phyloP scores from a whole-genome alignment of 1,284 basidiomycete species.

The Trametes versicolor region DNA sequence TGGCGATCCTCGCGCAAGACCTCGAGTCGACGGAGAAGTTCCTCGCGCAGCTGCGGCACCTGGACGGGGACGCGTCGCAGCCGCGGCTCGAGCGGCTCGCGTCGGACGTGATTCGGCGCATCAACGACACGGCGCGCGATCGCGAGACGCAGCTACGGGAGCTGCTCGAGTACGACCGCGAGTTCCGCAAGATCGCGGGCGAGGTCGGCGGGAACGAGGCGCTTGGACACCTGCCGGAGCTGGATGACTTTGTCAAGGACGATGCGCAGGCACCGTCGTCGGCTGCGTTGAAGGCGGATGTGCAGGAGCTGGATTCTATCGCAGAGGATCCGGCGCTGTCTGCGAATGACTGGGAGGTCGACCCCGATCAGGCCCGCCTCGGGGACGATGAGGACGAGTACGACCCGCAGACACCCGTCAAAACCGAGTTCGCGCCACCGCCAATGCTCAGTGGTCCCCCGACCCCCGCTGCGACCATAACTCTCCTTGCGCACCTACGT shows the following conservation, averaged over 20 bases:
- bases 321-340: slow-evolving; percentile 55
- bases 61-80: slow-evolving; percentile 68
- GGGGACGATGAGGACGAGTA: slow-evolving; percentile 57
- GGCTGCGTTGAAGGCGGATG: slow-evolving; percentile 31
- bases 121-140: slow-evolving; percentile 78
- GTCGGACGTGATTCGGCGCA: slow-evolving; percentile 77
- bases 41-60: slow-evolving; percentile 70
- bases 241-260: slow-evolving; percentile 60
- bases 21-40: slow-evolving; percentile 82
- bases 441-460: slow-evolving; percentile 55
- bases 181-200: slow-evolving; percentile 78
- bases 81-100: slow-evolving; percentile 73
- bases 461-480: slow-evolving; percentile 60
- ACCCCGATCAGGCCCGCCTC: slow-evolving; percentile 55
- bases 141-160: slow-evolving; percentile 82
- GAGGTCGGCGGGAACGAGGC: slow-evolving; percentile 80
- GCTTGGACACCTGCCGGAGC: slow-evolving; percentile 72
- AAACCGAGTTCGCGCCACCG: slow-evolving; percentile 59
- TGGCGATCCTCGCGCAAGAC: slow-evolving; percentile 75
- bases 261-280: slow-evolving; percentile 30
- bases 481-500: slow-evolving; percentile 74
- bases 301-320: slow-evolving; percentile 49
- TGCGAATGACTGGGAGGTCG: slow-evolving; percentile 64
- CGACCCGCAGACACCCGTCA: slow-evolving; percentile 55
- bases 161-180: slow-evolving; percentile 78